These are phyloP conservation scores for Raffaelea ambrosiae DNA, from an alignment of 2,329 filamentous ascomycete genomes.

Conservation along the genomic window DNA sequence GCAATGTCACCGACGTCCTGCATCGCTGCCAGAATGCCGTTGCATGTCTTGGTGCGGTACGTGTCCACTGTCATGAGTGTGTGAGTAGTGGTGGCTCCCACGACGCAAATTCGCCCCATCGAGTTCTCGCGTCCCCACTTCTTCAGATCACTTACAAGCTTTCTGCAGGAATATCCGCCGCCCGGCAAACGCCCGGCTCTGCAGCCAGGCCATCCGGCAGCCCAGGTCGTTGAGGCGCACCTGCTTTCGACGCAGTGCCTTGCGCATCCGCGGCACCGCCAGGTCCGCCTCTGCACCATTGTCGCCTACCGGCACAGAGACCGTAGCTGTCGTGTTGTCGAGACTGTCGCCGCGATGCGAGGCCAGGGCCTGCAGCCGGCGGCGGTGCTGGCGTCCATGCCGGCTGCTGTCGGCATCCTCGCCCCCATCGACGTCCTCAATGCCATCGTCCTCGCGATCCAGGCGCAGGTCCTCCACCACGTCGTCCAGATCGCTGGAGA, in stretches of 20 bases:
- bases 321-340: slow-evolving; percentile 30
- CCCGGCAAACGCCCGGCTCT: slow-evolving; percentile 83
- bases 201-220: slow-evolving; percentile 93
- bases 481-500: slow-evolving; percentile 59
- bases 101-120: background rate
- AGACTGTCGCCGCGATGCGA: slow-evolving; percentile 7
- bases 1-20: slow-evolving; percentile 67
- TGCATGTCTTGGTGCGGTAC: slow-evolving; percentile 85
- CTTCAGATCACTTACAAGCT: slow-evolving; percentile 79
- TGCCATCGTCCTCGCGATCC: slow-evolving; percentile 51
- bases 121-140: too few species aligned
- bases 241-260: slow-evolving; percentile 65
- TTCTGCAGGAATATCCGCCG: slow-evolving; percentile 82
- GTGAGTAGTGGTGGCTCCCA: background rate
- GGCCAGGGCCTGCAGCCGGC: slow-evolving; percentile 3
- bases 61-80: slow-evolving; percentile 75
- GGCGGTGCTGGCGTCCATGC: slow-evolving; percentile 21
- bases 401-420: background rate
- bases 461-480: slow-evolving; percentile 36
- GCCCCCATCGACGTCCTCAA: slow-evolving; percentile 29
- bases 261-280: slow-evolving; percentile 65
- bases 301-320: slow-evolving; percentile 49
- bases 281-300: slow-evolving; percentile 53
- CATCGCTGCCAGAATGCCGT: slow-evolving; percentile 68
- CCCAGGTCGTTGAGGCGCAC: slow-evolving; percentile 88